A percentile compares a stretch with the other conserved stretches of the same genome.
These are phyloP conservation scores for Agapanthus africanus DNA, from an alignment of 106 monocot species.

Conservation along the genomic window DNA sequence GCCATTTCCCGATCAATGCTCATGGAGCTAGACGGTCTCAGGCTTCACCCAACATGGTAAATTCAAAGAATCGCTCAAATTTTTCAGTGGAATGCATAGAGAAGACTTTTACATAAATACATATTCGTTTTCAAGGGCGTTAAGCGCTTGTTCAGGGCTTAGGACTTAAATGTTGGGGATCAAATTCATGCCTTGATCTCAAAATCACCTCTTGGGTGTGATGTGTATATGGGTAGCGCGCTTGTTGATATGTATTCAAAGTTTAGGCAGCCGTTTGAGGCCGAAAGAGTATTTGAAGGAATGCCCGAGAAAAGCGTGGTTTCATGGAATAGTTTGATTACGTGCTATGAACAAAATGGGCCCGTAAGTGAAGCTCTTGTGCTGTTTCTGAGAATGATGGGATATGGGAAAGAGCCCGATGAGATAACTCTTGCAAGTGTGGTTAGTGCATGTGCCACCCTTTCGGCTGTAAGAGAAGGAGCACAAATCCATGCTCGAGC, in stretches of 20 bases:
- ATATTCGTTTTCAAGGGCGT: conserved; percentile 49
- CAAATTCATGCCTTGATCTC: conserved; percentile 53
- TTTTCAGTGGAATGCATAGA: conserved; percentile 36
- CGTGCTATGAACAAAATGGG: conserved; percentile 78
- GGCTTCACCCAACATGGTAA: conserved; percentile 51
- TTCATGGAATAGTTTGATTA: conserved; percentile 70
- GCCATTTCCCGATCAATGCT: conserved; percentile 64
- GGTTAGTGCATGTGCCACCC: conserved; percentile 62
- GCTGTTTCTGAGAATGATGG: conserved; percentile 54
- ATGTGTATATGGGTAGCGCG: conserved; percentile 63
- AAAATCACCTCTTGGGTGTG: conserved; percentile 37
- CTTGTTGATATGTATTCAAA: conserved; percentile 71
- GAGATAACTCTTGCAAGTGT: conserved; percentile 72
- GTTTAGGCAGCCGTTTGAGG: conserved; percentile 37
- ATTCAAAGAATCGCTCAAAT: conserved; percentile 31
- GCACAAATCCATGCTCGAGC: conserved; percentile 42
- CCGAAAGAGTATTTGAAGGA: conserved; percentile 35
- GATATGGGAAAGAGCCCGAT: conserved; percentile 27
- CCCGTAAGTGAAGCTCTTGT: conserved; percentile 30
- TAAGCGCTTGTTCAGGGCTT: conserved; percentile 54
- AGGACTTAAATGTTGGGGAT: conserved; percentile 20
- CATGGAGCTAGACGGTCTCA: conserved; percentile 81
- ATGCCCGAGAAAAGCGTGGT: conserved; percentile 54
- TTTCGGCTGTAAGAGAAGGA: conserved; percentile 40
- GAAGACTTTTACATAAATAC: conserved; percentile 40